Conservation (phyloP, 345 rosid species). For the Draba incana region DNA sequence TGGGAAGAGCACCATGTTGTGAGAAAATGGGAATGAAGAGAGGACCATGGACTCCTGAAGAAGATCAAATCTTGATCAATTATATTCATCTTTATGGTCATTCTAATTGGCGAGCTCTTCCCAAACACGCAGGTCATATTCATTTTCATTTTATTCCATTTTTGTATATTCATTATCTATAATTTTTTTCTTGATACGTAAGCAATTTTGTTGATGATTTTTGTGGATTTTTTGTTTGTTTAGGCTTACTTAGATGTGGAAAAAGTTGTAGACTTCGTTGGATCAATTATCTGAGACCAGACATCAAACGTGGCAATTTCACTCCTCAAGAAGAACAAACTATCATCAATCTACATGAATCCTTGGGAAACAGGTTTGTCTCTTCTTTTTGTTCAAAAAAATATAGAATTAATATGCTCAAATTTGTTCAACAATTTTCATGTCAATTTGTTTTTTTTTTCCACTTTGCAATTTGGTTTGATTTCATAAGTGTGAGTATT, state of each 20-base stretch:
- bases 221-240: neutral
- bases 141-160: neutral
- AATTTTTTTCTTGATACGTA: neutral
- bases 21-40: constrained; percentile 78
- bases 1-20: constrained; percentile 88
- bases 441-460: neutral
- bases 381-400: neutral
- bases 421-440: neutral
- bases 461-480: neutral
- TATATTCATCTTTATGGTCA: constrained; percentile 63
- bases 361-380: constrained; percentile 64
- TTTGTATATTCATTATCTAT: neutral
- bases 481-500: neutral
- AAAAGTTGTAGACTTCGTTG: constrained; percentile 88
- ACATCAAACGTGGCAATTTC: constrained; percentile 81
- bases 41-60: constrained; percentile 80
- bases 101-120: constrained; percentile 79
- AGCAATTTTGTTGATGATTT: neutral
- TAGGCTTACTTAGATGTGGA: constrained; percentile 80
- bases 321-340: constrained; percentile 71
- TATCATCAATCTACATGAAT: constrained; percentile 61
- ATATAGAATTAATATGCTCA: too few species aligned
- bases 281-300: constrained; percentile 80
- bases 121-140: constrained; percentile 64
- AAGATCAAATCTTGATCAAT: constrained; percentile 57